Evolutionary conservation across 768 basidiomycete genomes (phyloP).

Genomic region (Collybia sordida): DNA sequence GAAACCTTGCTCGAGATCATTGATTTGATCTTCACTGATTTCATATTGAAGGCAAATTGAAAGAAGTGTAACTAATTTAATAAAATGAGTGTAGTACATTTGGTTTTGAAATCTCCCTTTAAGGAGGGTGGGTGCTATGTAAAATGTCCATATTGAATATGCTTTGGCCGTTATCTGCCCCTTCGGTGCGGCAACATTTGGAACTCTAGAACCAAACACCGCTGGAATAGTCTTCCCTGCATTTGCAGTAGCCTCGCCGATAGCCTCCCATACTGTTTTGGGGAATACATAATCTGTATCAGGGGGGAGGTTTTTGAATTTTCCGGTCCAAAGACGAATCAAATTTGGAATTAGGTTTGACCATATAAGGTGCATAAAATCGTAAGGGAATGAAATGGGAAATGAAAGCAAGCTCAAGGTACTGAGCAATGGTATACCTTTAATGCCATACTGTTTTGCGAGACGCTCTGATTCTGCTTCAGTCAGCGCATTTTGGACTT

Average conservation of each 20-base stretch:
- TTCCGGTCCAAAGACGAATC: conserved; percentile 35
- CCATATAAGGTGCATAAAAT: conserved; percentile 42
- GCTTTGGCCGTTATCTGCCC: conserved; percentile 30
- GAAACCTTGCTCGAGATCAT: conserved; percentile 24
- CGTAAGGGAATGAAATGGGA: conserved; percentile 29
- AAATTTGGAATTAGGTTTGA: conserved; percentile 39
- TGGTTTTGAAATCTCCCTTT: conserved; percentile 22
- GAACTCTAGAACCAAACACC: conserved; percentile 27
- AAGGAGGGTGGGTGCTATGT: conserved; percentile 38
- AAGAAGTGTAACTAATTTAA: conserved; percentile 33
- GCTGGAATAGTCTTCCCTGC: conserved; percentile 36
- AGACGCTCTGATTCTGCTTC: no score
- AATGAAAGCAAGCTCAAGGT: conserved; percentile 21
- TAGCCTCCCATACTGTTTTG: no score
- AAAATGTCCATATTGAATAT: conserved; percentile 38
- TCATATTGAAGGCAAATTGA: conserved; percentile 33
- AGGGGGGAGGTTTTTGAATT: conserved; percentile 39
- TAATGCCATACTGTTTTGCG: no score
- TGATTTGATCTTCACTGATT: conserved; percentile 20
- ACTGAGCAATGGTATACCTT: no score
- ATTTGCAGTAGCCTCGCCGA: conserved; percentile 24
- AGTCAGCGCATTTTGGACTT: no score
- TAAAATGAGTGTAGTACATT: conserved; percentile 28
- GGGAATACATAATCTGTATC: conserved; percentile 20
- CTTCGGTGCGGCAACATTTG: conserved; percentile 7